A percentile compares a stretch with the other conserved stretches of the same genome.
phyloP scores from a whole-genome alignment of 305 asterid genomes.

The Galium porrigens region DNA sequence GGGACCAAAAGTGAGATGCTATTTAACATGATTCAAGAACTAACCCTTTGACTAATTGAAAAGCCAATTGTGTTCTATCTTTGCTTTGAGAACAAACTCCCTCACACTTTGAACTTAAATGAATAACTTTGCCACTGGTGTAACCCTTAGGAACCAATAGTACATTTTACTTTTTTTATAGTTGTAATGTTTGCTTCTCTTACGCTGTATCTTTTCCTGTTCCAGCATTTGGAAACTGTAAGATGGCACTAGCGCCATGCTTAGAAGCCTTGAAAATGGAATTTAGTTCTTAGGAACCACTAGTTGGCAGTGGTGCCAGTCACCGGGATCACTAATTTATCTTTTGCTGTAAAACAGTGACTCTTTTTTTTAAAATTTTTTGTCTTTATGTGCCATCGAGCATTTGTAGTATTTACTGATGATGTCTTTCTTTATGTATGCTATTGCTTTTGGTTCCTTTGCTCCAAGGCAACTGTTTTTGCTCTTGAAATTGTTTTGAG shows the following conservation, averaged over 20 bases:
- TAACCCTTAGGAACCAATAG: not conserved
- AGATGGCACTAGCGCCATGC: not conserved
- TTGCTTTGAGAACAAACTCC: not conserved
- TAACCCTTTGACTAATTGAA: not conserved
- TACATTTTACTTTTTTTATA: not conserved
- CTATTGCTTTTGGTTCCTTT: conserved; percentile 2
- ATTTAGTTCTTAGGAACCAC: not conserved
- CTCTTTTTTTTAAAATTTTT: not conserved
- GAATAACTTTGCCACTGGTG: not conserved
- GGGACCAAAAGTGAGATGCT: not conserved
- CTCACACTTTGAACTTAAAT: not conserved
- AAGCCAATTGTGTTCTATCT: not conserved
- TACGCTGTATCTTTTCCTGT: not conserved
- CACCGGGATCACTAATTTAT: not conserved
- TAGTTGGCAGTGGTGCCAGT: not conserved
- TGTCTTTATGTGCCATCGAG: not conserved
- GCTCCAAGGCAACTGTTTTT: conserved; percentile 8
- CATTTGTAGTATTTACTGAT: not conserved
- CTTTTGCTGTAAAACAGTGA: not conserved
- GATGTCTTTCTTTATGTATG: not conserved
- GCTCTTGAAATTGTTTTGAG: conserved; percentile 8
- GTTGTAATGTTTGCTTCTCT: not conserved
- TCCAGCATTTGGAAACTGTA: not conserved
- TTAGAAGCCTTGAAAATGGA: not conserved
- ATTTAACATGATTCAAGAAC: not conserved